These are phyloP conservation scores for Triticum aestivum DNA, from an alignment of 176 grass and related monocot genomes.

Conservation along the genomic window IWGSC_CS_RefSeq_v2.1 NC_057811.1:432479239-432479738, in stretches of 20 bases:
- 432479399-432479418: not conserved
- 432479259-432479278: too few species aligned
- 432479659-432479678: conserved; percentile 97
- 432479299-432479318: too few species aligned
- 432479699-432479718: conserved; percentile 54
- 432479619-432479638: conserved; percentile 38
- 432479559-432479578: conserved; percentile 55
- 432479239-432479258: too few species aligned
- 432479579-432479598: not conserved
- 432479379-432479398: conserved; percentile 11
- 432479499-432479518: conserved; percentile 99
- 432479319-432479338: too few species aligned
- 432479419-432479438: conserved; percentile 50
- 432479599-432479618: not conserved
- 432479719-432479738: not conserved
- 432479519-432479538: conserved; percentile 96
- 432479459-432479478: conserved; percentile 94
- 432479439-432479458: conserved; percentile 99
- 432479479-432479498: conserved; percentile 95
- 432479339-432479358: too few species aligned
- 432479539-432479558: conserved; percentile 88
- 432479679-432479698: conserved; percentile 94
- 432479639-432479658: conserved; percentile 98
- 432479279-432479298: too few species aligned
- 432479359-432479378: not conserved